Conservation (phyloP, 148 eudicot genomes). For the Nyssa sinensis region DNA sequence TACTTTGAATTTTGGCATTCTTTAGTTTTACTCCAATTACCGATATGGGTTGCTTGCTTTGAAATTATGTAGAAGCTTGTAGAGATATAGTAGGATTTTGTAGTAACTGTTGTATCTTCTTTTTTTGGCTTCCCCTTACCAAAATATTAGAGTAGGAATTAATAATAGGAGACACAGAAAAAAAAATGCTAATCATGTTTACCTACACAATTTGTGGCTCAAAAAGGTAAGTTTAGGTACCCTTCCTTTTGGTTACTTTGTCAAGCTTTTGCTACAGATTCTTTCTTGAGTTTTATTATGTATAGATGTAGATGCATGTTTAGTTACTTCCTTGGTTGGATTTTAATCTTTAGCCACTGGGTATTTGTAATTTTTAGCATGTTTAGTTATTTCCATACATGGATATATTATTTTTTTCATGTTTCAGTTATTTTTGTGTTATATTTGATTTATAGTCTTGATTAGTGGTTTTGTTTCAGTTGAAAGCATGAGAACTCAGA, state of each 20-base stretch:
- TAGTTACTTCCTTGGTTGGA: no score
- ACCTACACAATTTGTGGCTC: background rate
- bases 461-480: no score
- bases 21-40: background rate
- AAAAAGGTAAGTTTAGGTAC: background rate
- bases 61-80: background rate
- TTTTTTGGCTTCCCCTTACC: background rate
- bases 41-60: background rate
- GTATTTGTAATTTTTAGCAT: no score
- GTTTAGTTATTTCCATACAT: no score
- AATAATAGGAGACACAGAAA: background rate
- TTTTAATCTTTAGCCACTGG: no score
- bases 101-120: background rate
- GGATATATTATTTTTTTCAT: no score
- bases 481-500: no score
- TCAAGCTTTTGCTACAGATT: background rate
- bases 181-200: background rate
- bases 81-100: background rate
- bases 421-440: no score
- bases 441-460: no score
- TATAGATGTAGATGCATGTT: slow-evolving; percentile 1
- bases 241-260: background rate
- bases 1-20: background rate
- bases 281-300: background rate
- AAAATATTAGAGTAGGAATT: background rate